phyloP scores from a whole-genome alignment of 129 eudicot genomes.

The Logfia minima region DNA sequence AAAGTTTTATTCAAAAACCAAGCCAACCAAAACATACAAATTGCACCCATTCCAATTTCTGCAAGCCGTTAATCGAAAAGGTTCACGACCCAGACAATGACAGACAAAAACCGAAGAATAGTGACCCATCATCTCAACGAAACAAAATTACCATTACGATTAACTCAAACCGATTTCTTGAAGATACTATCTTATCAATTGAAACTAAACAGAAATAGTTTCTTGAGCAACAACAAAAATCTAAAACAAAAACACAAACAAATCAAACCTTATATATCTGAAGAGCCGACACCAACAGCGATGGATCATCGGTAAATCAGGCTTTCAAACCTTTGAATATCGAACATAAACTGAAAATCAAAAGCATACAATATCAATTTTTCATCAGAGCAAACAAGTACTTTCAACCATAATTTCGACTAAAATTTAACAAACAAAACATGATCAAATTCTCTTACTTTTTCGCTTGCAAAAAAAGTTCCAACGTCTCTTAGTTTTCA shows the following conservation, averaged over 20 bases:
- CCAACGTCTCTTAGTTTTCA: conserved; percentile 43
- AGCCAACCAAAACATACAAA: no score
- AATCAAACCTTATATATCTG: background rate
- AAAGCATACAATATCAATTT: background rate
- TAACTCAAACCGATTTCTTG: background rate
- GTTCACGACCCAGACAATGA: background rate
- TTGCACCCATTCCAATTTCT: no score
- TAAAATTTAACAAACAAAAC: background rate
- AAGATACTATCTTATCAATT: background rate
- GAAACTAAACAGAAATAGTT: no score
- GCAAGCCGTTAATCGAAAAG: background rate
- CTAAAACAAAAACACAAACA: background rate
- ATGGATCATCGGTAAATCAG: background rate
- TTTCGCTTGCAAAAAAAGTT: conserved; percentile 34
- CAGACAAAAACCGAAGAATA: background rate
- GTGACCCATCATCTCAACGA: background rate
- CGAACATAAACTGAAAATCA: background rate
- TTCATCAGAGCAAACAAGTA: background rate
- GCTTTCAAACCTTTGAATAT: background rate
- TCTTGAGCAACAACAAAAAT: no score
- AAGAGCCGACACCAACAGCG: background rate
- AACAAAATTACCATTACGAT: background rate
- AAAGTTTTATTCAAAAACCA: no score
- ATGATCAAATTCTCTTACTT: conserved; percentile 17
- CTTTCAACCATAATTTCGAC: background rate